These are phyloP conservation scores for Phialocephala sp. DNA, from an alignment of 2,329 filamentous ascomycete genomes.

Conservation along the genomic window DNA sequence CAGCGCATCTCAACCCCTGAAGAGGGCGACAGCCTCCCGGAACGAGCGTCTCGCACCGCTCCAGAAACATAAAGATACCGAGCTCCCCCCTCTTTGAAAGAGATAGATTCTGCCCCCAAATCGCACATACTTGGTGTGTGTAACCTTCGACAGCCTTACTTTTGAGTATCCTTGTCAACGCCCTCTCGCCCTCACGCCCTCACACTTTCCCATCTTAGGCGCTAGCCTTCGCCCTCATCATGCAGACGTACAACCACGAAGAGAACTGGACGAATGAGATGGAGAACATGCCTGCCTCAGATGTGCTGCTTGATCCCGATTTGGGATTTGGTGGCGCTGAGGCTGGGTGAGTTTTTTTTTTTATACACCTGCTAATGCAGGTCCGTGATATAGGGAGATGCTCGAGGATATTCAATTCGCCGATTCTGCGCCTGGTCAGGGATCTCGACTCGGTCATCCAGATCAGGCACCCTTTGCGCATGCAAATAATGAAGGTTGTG, in stretches of 20 bases:
- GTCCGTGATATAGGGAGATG: too few species aligned
- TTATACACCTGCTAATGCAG: neutral
- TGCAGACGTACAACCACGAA: conserved; percentile 7
- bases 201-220: neutral
- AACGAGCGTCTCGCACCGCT: neutral
- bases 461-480: too few species aligned
- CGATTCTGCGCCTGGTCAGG: too few species aligned
- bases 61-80: neutral
- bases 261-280: conserved; percentile 9
- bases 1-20: neutral
- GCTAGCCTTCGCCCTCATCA: conserved; percentile 8
- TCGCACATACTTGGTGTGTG: neutral
- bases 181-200: conserved; percentile 12
- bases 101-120: conserved; percentile 1
- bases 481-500: too few species aligned
- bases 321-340: conserved; percentile 14
- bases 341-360: conserved; percentile 22
- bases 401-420: too few species aligned
- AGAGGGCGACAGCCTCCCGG: neutral
- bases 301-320: neutral
- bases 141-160: conserved; percentile 2
- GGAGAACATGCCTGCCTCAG: conserved; percentile 3
- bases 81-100: neutral
- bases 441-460: too few species aligned
- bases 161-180: conserved; percentile 1